Percentiles rank a stretch among this genome's conserved stretches.
Evolutionary conservation across 1,284 basidiomycete species (phyloP).

Genomic region (Lentinula novae-zelandiae): DNA sequence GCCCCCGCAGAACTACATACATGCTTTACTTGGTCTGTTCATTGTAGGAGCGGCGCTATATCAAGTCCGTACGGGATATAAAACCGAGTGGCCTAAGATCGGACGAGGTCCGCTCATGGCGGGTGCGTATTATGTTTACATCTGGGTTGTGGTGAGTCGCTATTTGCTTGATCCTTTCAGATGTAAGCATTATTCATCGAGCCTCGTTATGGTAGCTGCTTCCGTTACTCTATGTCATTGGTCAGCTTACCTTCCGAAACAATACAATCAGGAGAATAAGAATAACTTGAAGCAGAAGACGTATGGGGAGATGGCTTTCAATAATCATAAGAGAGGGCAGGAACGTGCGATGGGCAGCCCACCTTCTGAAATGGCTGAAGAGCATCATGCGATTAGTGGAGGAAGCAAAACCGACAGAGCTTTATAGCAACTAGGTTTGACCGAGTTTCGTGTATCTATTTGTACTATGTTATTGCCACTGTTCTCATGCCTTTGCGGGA

Average conservation of each 20-base stretch:
- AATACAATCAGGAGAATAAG: slow-evolving; percentile 38
- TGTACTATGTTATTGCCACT: too few relatives aligned
- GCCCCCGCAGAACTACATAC: slow-evolving; percentile 56
- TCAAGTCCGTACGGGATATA: slow-evolving; percentile 48
- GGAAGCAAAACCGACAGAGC: background rate
- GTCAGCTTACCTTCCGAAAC: slow-evolving; percentile 41
- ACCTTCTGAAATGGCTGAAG: background rate
- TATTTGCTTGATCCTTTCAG: slow-evolving; percentile 11
- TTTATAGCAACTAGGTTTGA: background rate
- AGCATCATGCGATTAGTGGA: background rate
- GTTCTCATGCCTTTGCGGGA: too few relatives aligned
- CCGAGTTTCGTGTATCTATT: too few relatives aligned
- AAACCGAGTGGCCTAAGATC: slow-evolving; percentile 39
- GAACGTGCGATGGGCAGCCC: background rate
- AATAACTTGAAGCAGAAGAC: background rate
- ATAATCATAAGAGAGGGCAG: background rate
- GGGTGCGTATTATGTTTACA: slow-evolving; percentile 36
- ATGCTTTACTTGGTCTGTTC: slow-evolving; percentile 49
- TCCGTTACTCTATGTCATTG: slow-evolving; percentile 40
- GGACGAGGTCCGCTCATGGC: slow-evolving; percentile 35
- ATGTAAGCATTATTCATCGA: background rate
- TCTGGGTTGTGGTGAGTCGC: slow-evolving; percentile 49
- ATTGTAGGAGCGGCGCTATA: slow-evolving; percentile 50
- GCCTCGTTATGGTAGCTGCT: slow-evolving; percentile 30
- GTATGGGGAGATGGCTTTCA: background rate